A percentile compares a stretch with the other conserved stretches of the same genome.
These are phyloP conservation scores for bread wheat (Triticum aestivum) DNA, from an alignment of 176 grass and related monocot species.

Conservation along the genomic window DNA sequence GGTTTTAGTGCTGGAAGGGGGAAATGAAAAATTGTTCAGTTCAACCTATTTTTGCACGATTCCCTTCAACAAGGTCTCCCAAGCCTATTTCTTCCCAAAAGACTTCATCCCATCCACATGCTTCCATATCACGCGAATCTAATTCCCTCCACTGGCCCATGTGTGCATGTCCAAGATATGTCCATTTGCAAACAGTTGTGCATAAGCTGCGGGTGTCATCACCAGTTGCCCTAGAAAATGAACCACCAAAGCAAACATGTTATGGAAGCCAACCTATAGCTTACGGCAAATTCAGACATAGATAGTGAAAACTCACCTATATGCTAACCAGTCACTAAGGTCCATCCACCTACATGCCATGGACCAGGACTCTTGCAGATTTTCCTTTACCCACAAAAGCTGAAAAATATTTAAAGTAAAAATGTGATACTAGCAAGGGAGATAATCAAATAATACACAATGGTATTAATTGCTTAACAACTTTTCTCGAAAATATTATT, in stretches of 20 bases:
- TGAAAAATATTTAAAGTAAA: slow-evolving; percentile 38
- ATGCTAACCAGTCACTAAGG: slow-evolving; percentile 97
- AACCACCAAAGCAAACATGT: slow-evolving; percentile 14
- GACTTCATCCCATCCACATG: slow-evolving; percentile 91
- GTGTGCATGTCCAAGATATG: slow-evolving; percentile 91
- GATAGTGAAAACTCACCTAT: slow-evolving; percentile 49
- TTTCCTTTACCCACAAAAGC: slow-evolving; percentile 98
- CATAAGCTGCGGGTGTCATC: slow-evolving; percentile 96
- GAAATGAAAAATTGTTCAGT: slow-evolving; percentile 21
- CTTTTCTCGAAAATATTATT: not conserved
- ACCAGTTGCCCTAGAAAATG: slow-evolving; percentile 76
- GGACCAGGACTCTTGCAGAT: slow-evolving; percentile 90
- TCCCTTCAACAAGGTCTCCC: slow-evolving; percentile 73
- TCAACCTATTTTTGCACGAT: slow-evolving; percentile 88
- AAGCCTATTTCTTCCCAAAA: slow-evolving; percentile 99
- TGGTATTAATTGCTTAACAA: not conserved
- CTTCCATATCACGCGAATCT: slow-evolving; percentile 77
- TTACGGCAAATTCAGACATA: slow-evolving; percentile 8
- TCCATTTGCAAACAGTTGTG: slow-evolving; percentile 97
- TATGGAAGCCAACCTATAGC: slow-evolving; percentile 1
- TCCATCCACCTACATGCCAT: slow-evolving; percentile 96
- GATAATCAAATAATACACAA: slow-evolving; percentile 9
- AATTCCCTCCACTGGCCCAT: slow-evolving; percentile 68
- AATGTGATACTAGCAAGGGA: slow-evolving; percentile 3
- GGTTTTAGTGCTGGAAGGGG: slow-evolving; percentile 12